Percentiles rank a stretch among this genome's conserved stretches.
Conservation (phyloP, 2,329 filamentous ascomycete genomes). For the Colletotrichum plurivorum region DNA sequence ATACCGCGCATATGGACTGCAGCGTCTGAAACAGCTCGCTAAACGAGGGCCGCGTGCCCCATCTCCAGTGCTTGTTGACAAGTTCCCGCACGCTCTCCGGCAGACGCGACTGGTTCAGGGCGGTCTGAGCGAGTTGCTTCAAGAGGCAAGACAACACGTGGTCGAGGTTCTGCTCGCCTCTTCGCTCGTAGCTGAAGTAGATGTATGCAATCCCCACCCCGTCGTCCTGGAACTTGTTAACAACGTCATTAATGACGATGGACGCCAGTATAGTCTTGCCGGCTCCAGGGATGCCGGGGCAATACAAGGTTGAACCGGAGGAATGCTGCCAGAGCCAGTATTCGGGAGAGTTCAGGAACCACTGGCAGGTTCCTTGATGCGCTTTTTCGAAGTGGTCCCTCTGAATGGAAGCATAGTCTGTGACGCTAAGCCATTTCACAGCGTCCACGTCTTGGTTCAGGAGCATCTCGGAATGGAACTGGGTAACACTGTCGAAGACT, state of each 20-base stretch:
- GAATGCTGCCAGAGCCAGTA: conserved; percentile 52
- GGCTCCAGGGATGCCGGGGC: conserved; percentile 61
- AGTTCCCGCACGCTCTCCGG: no score
- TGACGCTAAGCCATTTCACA: no score
- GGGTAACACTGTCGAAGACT: no score
- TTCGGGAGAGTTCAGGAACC: conserved; percentile 57
- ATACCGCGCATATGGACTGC: not conserved
- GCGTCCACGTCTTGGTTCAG: no score
- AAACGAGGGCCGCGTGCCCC: conserved; percentile 22
- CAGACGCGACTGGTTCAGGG: conserved; percentile 41
- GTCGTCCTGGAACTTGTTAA: conserved; percentile 40
- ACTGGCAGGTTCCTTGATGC: conserved; percentile 55
- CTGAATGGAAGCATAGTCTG: no score
- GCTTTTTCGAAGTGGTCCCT: no score
- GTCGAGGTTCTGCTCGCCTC: conserved; percentile 52
- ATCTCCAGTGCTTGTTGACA: not conserved
- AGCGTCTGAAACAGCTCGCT: conserved; percentile 36
- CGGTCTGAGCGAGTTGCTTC: conserved; percentile 51
- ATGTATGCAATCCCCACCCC: conserved; percentile 58
- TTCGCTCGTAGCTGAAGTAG: conserved; percentile 59
- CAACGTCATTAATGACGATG: conserved; percentile 58
- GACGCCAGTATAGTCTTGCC: conserved; percentile 64
- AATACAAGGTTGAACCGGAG: conserved; percentile 55
- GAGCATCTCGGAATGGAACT: no score
- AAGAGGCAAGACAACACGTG: conserved; percentile 52